Base-by-base conservation (phyloP, 441 rosid genomes). In the Cnidoscolus chayamansa region DNA sequence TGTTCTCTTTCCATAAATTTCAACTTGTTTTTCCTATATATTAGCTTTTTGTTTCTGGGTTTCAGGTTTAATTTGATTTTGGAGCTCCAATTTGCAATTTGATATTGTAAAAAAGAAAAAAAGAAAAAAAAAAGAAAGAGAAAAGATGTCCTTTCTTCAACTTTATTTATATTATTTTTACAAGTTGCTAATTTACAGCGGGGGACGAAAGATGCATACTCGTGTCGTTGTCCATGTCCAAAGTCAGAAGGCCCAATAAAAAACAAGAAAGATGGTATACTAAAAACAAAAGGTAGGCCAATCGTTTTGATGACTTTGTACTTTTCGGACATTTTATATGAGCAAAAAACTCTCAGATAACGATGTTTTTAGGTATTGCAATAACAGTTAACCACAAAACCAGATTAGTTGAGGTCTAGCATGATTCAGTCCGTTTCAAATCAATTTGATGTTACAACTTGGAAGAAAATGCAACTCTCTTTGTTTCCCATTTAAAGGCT, bases 201-300 rank as follows among this genome's bases (percentile, higher is more conserved):
- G 7, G 45, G 45, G 45, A 3, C 0, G 45, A 4, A 40, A 40
- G 45, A 40, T 40, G 6, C 45, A 40, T 40, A 6, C 7, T 43
- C 16, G 51, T 51, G 45, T 40, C 53, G 31, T 65, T 56, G 48
- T 35, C 31, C 7, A 65, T 66, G 10, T 19, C 43, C 49, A 54
- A 71, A 76, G 73, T 67, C 75, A 68, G 68, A 67, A 6, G 59
- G 69, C 40, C 50, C 54, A 59, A 54, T 59, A 17, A 61, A 17
- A 61, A 35, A 35, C 2, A 2, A 35, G 37, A 35, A 35, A 35
- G 37, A 35, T 35, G 37, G 4, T 2, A 35, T 2, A 2, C 4
- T 2, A 35, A 35, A 57, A 37, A 47, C 2, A 25, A 8, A 13
- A 7, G 1, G 8, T 19, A 15, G 59, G 25, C 25, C 25, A 25